Evolutionary conservation across 345 rosid species (phyloP), one percentile per base, ranked within the genome.

Genomic region (Xanthoceras sorbifolium): DNA sequence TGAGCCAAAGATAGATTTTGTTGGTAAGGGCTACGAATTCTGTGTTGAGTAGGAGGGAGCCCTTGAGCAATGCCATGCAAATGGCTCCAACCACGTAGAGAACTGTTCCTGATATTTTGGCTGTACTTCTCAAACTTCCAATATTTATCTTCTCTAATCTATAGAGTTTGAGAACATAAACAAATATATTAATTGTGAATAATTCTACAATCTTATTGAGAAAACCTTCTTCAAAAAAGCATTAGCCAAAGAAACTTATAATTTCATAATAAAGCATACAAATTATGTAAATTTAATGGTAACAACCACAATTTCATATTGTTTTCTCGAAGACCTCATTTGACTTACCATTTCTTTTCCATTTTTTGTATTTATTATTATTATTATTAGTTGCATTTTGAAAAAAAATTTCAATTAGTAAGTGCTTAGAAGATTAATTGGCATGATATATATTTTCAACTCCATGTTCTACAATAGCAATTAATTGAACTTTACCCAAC

Each of bases 91-190:
- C 65, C 2, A 91, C 91, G 73, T 89, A 87, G 6, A 89, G 5
- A 38, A 82, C 50, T 0, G 97, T 93, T 64, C 98, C 98, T 18
- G 36, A 46, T 20, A 91, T 78, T 84, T 93, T 93, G 1, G 92
- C 91, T 34, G 84, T 48, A 67, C 94, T 86, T 82, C 92, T 84
- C 48, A 67, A 17, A 82, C 89, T 84, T 79, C 83, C n/a, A 11
- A 87, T 54, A 14, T 87, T 80, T 57, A 93, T 79, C 64, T 83
- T 88, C 86, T 91, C 98, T 40, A 91, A 76, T 79, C 96, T 93
- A 67, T 31, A 61, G 9, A 68, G 25, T 69, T 64, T 26, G 9
- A 73, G 71, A 73, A 65, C 2, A 59, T 32, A 28, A 29, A 3
- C 40, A 3, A 57, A 44, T 48, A 52, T 36, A 48, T 48, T 15